Evolutionary conservation across 495 filamentous ascomycete species (phyloP).

Genomic region (Ramalina intermedia): DNA sequence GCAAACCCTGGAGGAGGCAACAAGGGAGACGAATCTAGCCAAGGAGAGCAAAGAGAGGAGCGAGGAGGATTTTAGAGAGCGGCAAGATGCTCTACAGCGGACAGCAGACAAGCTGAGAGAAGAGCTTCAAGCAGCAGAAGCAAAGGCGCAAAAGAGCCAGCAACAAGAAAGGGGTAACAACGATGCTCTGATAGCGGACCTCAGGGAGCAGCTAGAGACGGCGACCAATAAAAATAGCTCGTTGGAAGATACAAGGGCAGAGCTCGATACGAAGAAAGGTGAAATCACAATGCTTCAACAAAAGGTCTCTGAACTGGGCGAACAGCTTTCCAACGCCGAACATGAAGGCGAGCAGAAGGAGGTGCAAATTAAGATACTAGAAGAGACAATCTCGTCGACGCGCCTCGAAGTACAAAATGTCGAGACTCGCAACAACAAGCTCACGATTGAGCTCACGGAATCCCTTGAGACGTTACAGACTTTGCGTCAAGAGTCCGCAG

Average conservation of each 20-base stretch:
- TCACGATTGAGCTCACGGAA: neutral
- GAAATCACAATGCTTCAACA: constrained; percentile 25
- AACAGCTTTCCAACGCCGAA: constrained; percentile 22
- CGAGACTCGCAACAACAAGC: constrained; percentile 27
- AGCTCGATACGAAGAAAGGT: constrained; percentile 26
- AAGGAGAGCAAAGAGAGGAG: constrained; percentile 44
- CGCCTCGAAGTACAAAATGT: constrained; percentile 34
- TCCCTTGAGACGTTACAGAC: neutral
- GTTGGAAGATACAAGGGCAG: constrained; percentile 27
- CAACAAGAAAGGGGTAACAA: constrained; percentile 18
- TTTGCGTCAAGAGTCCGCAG: neutral
- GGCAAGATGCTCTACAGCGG: constrained; percentile 8
- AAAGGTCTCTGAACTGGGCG: constrained; percentile 4
- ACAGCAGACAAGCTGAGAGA: constrained; percentile 18
- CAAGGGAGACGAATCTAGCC: constrained; percentile 40
- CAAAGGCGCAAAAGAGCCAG: constrained; percentile 8
- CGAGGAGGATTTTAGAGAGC: constrained; percentile 30
- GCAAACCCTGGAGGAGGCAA: constrained; percentile 44
- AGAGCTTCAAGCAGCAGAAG: constrained; percentile 29
- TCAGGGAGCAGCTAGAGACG: constrained; percentile 32
- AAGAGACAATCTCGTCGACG: constrained; percentile 37
- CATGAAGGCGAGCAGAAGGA: constrained; percentile 32
- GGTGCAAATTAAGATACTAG: constrained; percentile 36
- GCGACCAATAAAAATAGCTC: constrained; percentile 38
- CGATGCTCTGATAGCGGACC: constrained; percentile 24